Percentiles rank a stretch among this genome's conserved stretches.
Conservation (phyloP, 192 early-diverging fungal genomes). For the Phycomyces blakesleeanus region DNA sequence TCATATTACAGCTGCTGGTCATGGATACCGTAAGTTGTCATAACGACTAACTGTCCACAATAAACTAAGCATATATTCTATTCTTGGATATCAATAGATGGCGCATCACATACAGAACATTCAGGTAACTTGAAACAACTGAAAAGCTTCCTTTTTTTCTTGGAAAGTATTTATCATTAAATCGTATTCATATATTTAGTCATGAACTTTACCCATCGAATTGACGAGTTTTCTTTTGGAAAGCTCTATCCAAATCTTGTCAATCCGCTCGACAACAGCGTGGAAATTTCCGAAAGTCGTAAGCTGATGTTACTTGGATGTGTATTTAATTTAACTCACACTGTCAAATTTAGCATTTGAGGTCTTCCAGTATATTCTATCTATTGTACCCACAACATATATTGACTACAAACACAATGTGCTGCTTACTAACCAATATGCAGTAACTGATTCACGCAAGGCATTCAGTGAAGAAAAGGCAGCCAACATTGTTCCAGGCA, state of each 20-base stretch:
- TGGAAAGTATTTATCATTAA: too few species aligned
- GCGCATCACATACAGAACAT: constrained; percentile 61
- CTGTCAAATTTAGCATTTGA: constrained; percentile 53
- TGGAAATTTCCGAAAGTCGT: constrained; percentile 62
- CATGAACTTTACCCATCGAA: constrained; percentile 93
- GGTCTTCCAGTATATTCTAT: constrained; percentile 85
- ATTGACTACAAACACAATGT: constrained; percentile 52
- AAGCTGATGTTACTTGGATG: constrained; percentile 18
- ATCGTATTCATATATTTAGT: constrained; percentile 39
- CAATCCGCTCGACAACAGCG: constrained; percentile 83
- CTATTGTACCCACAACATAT: constrained; percentile 76
- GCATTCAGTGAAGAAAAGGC: constrained; percentile 27
- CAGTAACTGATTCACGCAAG: constrained; percentile 77
- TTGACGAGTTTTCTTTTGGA: constrained; percentile 91
- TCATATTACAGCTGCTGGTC: constrained; percentile 86
- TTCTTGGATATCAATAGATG: constrained; percentile 12
- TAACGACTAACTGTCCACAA: background rate
- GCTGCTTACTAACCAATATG: constrained; percentile 90
- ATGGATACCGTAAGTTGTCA: constrained; percentile 64
- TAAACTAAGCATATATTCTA: background rate
- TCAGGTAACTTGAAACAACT: constrained; percentile 41
- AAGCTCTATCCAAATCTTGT: constrained; percentile 74
- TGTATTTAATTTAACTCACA: background rate
- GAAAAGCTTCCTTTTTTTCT: background rate
- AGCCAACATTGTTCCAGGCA: constrained; percentile 33